Evolutionary conservation across 2,329 filamentous ascomycete genomes (phyloP).

Genomic region (Aspergillus sp.): DNA sequence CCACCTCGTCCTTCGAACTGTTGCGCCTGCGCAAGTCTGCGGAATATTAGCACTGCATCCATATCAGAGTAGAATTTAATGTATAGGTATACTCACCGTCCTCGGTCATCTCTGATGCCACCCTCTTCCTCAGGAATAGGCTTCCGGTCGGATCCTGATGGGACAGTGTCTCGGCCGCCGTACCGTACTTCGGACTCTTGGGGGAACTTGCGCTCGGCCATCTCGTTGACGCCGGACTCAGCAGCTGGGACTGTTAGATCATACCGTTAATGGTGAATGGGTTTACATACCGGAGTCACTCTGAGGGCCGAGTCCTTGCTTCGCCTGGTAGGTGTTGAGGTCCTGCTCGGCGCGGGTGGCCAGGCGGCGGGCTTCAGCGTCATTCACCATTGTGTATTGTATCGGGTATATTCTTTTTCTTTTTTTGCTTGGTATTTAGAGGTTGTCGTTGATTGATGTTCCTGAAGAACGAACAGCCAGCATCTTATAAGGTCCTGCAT

Average conservation of each 20-base stretch:
- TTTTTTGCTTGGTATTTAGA: no score
- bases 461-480: background rate
- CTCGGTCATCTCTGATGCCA: conserved; percentile 37
- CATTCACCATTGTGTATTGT: background rate
- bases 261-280: background rate
- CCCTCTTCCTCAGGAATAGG: conserved; percentile 44
- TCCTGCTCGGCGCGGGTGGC: conserved; percentile 39
- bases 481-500: background rate
- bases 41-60: background rate
- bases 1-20: conserved; percentile 38
- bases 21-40: conserved; percentile 34
- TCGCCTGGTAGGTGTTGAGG: conserved; percentile 41
- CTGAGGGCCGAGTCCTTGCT: conserved; percentile 38
- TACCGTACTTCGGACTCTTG: conserved; percentile 33
- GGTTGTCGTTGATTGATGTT: background rate
- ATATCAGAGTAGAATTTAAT: background rate
- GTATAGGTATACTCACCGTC: conserved; percentile 29
- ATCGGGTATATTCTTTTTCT: no score
- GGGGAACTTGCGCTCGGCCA: conserved; percentile 38
- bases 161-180: conserved; percentile 30
- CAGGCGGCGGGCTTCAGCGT: conserved; percentile 12
- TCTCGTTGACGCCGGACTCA: conserved; percentile 45
- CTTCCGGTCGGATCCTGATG: conserved; percentile 38
- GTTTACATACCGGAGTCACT: conserved; percentile 40
- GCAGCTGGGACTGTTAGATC: conserved; percentile 22